These are phyloP conservation scores for Babesia ovata DNA, from an alignment of 169 alveolate species.

Conservation along the genomic window DNA sequence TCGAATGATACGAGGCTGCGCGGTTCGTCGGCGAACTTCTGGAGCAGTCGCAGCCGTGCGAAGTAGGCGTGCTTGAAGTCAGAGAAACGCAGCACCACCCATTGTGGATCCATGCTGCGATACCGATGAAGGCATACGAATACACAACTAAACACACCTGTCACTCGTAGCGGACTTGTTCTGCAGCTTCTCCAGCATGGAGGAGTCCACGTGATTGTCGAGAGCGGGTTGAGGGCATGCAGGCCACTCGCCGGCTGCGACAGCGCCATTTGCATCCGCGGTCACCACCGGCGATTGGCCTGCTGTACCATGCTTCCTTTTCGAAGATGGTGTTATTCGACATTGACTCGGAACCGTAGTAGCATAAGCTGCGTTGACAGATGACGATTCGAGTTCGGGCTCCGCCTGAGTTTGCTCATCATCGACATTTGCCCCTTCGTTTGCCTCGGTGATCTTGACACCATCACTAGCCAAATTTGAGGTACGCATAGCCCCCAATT, in stretches of 20 bases:
- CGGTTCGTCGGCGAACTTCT: constrained; percentile 46
- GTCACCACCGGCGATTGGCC: constrained; percentile 34
- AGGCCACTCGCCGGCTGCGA: constrained; percentile 8
- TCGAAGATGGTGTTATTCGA: constrained; percentile 38
- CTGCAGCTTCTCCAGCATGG: constrained; percentile 50
- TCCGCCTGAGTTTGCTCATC: neutral
- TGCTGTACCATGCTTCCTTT: constrained; percentile 28
- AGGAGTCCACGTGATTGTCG: constrained; percentile 58
- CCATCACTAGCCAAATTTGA: neutral
- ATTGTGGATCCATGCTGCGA: constrained; percentile 64
- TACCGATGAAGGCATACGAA: neutral
- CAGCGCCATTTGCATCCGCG: constrained; percentile 29
- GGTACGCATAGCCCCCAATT: neutral
- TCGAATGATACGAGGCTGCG: constrained; percentile 66
- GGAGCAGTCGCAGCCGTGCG: constrained; percentile 52
- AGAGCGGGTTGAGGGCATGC: constrained; percentile 6
- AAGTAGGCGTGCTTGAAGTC: constrained; percentile 64
- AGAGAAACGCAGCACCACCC: constrained; percentile 56
- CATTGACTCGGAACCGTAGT: constrained; percentile 28
- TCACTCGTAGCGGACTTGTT: constrained; percentile 18
- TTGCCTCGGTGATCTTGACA: neutral
- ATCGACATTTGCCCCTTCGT: neutral
- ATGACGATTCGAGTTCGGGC: neutral
- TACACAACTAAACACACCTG: constrained; percentile 8
- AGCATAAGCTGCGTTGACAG: neutral